Evolutionary conservation across 768 basidiomycete genomes (phyloP).

Genomic region (Serendipita sp.): DNA sequence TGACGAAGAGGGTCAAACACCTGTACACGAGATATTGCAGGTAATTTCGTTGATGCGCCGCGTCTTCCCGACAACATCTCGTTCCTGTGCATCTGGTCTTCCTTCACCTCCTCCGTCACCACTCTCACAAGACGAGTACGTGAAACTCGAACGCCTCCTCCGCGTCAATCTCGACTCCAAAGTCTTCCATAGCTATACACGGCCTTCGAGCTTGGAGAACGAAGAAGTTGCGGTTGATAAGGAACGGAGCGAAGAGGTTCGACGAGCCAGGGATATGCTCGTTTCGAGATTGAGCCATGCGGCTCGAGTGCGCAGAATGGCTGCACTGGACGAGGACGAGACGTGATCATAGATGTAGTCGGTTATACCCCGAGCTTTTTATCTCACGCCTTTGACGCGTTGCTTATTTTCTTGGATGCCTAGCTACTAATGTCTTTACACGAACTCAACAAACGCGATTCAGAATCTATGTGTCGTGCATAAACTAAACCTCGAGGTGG

Average conservation of each 20-base stretch:
- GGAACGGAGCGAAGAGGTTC: conserved; percentile 1
- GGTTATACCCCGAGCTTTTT: too few relatives aligned
- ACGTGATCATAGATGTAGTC: too few relatives aligned
- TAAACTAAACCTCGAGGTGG: too few relatives aligned
- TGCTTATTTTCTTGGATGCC: too few relatives aligned
- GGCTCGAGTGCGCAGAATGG: background rate
- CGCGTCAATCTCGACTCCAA: background rate
- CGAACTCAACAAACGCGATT: too few relatives aligned
- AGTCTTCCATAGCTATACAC: background rate
- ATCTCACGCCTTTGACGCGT: too few relatives aligned
- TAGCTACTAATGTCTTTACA: too few relatives aligned
- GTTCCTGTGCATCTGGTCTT: background rate
- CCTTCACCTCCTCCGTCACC: conserved; percentile 4
- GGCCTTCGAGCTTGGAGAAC: background rate
- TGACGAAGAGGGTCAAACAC: background rate
- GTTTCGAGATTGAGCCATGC: conserved; percentile 1
- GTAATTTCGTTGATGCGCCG: background rate
- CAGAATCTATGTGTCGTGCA: too few relatives aligned
- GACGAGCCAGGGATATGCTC: background rate
- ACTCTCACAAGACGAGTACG: background rate
- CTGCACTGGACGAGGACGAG: background rate
- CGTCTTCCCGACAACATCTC: background rate
- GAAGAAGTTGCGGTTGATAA: background rate
- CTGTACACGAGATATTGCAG: background rate
- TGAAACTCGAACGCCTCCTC: background rate